A percentile compares a stretch with the other conserved stretches of the same genome.
Evolutionary conservation across 768 basidiomycete species (phyloP).

Genomic region (Suillus paluster): DNA sequence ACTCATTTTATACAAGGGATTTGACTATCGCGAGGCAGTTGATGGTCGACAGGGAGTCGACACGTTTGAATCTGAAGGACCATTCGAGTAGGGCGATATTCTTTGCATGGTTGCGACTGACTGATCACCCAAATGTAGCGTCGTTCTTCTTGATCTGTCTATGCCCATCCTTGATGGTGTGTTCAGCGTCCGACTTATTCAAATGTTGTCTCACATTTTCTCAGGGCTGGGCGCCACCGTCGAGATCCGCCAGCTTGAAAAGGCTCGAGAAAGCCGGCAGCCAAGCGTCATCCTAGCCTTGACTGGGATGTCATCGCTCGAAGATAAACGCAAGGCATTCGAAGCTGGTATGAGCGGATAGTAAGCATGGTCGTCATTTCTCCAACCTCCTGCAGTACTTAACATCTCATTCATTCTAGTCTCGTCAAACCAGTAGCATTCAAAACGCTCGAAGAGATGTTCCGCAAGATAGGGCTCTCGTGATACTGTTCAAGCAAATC

Average conservation of each 20-base stretch:
- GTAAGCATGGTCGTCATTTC: conserved; percentile 51
- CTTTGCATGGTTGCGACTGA: conserved; percentile 6
- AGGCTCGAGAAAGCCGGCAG: conserved; percentile 33
- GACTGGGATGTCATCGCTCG: conserved; percentile 91
- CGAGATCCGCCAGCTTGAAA: conserved; percentile 81
- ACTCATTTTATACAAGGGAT: conserved; percentile 49
- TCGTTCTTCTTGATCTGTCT: conserved; percentile 86
- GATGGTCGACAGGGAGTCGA: conserved; percentile 88
- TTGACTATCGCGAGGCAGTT: conserved; percentile 75
- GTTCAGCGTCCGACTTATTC: conserved; percentile 16
- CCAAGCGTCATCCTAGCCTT: conserved; percentile 77
- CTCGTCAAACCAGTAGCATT: conserved; percentile 97
- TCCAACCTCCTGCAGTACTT: background rate
- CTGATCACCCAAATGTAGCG: conserved; percentile 45
- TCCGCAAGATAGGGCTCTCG: conserved; percentile 66
- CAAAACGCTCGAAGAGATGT: conserved; percentile 85
- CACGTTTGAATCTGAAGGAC: conserved; percentile 69
- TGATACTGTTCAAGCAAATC: conserved; percentile 26
- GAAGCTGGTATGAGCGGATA: conserved; percentile 95
- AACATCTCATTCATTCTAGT: conserved; percentile 41
- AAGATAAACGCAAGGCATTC: conserved; percentile 91
- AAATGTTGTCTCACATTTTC: background rate
- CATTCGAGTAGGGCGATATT: conserved; percentile 75
- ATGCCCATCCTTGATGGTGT: conserved; percentile 93
- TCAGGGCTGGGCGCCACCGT: conserved; percentile 81